Evolutionary conservation across 805 yeast species (phyloP).

Genomic region (Zygosaccharomyces bailii): DNA sequence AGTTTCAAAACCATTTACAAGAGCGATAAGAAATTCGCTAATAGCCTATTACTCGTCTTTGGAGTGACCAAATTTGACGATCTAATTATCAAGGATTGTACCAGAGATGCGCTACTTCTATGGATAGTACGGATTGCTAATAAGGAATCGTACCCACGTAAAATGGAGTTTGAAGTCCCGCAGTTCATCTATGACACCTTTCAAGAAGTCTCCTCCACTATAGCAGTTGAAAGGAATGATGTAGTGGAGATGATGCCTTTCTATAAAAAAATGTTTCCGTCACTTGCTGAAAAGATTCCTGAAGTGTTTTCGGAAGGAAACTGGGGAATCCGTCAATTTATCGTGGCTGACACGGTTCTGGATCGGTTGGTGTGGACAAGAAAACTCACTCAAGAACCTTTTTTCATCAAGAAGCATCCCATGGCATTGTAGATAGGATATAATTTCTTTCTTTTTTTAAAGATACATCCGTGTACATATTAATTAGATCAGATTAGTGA

Average conservation of each 20-base stretch:
- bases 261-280: slow-evolving; percentile 53
- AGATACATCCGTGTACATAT: slow-evolving; percentile 7
- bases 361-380: slow-evolving; percentile 49
- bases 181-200: slow-evolving; percentile 47
- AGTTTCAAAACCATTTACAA: slow-evolving; percentile 59
- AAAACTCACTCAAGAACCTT: slow-evolving; percentile 37
- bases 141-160: slow-evolving; percentile 35
- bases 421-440: slow-evolving; percentile 1
- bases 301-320: slow-evolving; percentile 52
- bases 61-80: slow-evolving; percentile 57
- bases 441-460: not conserved
- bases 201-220: slow-evolving; percentile 36
- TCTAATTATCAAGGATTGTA: slow-evolving; percentile 44
- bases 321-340: slow-evolving; percentile 42
- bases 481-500: slow-evolving; percentile 37
- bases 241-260: slow-evolving; percentile 51
- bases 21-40: slow-evolving; percentile 50
- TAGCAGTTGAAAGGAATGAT: slow-evolving; percentile 48
- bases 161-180: slow-evolving; percentile 40
- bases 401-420: slow-evolving; percentile 30
- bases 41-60: slow-evolving; percentile 51
- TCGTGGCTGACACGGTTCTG: slow-evolving; percentile 49
- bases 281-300: slow-evolving; percentile 47
- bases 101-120: slow-evolving; percentile 57
- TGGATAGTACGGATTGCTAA: slow-evolving; percentile 63